A percentile compares a stretch with the other conserved stretches of the same genome.
Evolutionary conservation across 495 filamentous ascomycete species (phyloP).

Genomic region (Letharia columbiana): DNA sequence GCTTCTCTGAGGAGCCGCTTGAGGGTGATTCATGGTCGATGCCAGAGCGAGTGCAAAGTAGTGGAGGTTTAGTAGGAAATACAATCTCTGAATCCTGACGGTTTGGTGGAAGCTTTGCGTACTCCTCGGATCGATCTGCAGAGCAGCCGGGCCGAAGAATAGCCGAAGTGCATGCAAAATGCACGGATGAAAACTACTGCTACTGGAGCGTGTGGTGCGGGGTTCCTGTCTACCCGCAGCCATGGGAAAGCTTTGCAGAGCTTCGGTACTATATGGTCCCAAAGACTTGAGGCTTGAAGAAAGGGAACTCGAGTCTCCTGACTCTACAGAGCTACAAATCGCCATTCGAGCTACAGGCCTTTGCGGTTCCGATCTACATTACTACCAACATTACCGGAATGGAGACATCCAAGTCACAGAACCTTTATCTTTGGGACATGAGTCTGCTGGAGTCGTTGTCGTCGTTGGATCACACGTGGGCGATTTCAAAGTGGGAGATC

Average conservation of each 20-base stretch:
- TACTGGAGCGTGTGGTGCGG: not conserved
- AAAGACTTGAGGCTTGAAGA: conserved; percentile 54
- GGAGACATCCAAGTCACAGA: conserved; percentile 67
- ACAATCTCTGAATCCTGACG: not conserved
- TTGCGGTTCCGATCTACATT: conserved; percentile 78
- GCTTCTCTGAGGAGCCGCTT: not conserved
- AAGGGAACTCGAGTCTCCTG: conserved; percentile 35
- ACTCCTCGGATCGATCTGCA: too few relatives aligned
- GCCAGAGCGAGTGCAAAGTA: not conserved
- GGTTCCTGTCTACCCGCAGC: not conserved
- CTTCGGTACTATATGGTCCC: conserved; percentile 62
- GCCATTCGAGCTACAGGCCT: conserved; percentile 66
- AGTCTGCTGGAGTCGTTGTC: conserved; percentile 64
- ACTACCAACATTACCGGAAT: conserved; percentile 78
- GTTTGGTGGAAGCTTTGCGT: too few relatives aligned
- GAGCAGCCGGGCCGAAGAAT: not conserved
- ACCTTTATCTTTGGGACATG: conserved; percentile 70
- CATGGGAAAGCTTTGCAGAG: conserved; percentile 22
- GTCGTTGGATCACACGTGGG: conserved; percentile 46
- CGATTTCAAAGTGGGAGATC: conserved; percentile 49
- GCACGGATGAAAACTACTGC: not conserved
- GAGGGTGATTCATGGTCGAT: not conserved
- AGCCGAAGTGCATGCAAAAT: not conserved
- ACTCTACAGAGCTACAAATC: conserved; percentile 59
- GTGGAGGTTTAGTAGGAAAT: not conserved